Conservation (phyloP, 2,329 filamentous ascomycete species). For the Trichoderma sp. region DNA sequence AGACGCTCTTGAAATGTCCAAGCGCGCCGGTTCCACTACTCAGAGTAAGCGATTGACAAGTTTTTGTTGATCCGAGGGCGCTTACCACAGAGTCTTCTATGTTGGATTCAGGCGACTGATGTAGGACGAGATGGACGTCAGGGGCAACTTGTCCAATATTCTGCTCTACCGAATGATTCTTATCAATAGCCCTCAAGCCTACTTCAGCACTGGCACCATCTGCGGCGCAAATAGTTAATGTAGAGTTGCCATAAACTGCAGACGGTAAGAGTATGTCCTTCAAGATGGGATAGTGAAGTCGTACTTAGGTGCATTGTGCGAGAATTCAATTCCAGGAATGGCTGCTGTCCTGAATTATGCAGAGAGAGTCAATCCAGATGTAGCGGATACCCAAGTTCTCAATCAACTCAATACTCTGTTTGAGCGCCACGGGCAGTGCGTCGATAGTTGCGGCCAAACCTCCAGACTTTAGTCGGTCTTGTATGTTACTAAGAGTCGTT, state of each 20-base stretch:
- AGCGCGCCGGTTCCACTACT: background rate
- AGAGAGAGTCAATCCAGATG: background rate
- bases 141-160: background rate
- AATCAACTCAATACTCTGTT: background rate
- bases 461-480: background rate
- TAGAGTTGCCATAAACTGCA: background rate
- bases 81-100: background rate
- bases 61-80: background rate
- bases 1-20: background rate
- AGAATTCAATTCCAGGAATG: background rate
- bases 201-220: background rate
- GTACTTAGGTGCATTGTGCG: background rate
- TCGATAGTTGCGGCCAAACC: background rate
- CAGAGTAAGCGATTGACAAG: background rate
- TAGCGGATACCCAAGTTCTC: background rate
- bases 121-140: background rate
- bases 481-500: background rate
- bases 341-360: background rate
- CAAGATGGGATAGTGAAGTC: background rate
- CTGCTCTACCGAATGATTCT: background rate
- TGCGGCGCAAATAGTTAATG: background rate
- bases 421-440: background rate
- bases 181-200: background rate
- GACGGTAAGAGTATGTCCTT: background rate
- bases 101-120: background rate